Percentiles rank a stretch among this genome's conserved stretches.
These are phyloP conservation scores for Ensete glaucum DNA, from an alignment of 176 grass and related monocot species.

Conservation along the genomic window DNA sequence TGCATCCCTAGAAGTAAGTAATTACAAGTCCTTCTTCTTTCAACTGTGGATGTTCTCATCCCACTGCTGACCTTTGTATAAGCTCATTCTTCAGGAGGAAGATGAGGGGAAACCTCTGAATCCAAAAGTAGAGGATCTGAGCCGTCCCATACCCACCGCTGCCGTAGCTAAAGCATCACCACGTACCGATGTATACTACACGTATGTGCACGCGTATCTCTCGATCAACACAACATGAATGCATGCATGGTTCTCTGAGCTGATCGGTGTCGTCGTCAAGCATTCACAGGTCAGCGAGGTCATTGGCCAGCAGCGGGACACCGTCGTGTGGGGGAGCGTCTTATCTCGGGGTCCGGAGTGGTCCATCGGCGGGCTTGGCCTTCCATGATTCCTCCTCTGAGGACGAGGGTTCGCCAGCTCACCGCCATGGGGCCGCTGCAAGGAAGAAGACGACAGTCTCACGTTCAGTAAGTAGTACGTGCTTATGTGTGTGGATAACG, in stretches of 20 bases:
- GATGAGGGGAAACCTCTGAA: neutral
- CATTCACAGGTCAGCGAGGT: conserved; percentile 14
- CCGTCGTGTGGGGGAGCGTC: neutral
- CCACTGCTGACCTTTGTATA: too few relatives aligned
- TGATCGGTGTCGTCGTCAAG: neutral
- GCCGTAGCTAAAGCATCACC: neutral
- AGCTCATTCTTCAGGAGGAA: neutral
- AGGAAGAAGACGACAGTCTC: neutral
- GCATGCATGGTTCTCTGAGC: too few relatives aligned
- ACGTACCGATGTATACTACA: conserved; percentile 4
- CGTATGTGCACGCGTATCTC: neutral
- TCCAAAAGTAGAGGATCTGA: neutral
- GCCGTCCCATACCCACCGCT: neutral
- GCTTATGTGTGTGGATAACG: neutral
- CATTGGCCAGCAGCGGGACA: conserved; percentile 14
- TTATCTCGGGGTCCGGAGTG: conserved; percentile 16
- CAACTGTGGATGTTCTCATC: too few relatives aligned
- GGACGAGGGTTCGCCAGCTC: neutral
- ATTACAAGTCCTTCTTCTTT: neutral
- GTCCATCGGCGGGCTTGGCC: neutral
- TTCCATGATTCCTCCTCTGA: neutral
- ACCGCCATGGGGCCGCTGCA: neutral
- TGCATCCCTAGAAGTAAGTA: neutral
- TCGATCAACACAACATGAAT: neutral
- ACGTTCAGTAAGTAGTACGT: neutral